A percentile compares a stretch with the other conserved stretches of the same genome.
Evolutionary conservation across 2,329 filamentous ascomycete species (phyloP).

Genomic region (Cadophora sp.): DNA sequence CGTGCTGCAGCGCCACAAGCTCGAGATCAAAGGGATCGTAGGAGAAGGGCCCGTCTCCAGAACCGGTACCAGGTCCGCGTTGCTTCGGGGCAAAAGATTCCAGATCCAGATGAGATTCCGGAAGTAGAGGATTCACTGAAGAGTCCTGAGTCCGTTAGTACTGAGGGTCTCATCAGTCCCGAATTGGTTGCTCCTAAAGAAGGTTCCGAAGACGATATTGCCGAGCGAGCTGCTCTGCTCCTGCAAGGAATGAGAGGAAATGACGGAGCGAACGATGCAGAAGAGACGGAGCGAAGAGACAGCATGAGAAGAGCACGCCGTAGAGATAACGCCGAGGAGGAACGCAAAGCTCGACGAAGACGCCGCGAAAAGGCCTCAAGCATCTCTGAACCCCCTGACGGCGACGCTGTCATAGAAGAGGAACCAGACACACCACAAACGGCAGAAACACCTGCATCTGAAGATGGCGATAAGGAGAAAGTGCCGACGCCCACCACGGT

Average conservation of each 20-base stretch:
- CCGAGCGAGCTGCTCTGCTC: constrained; percentile 81
- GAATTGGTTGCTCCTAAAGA: constrained; percentile 37
- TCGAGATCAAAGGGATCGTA: constrained; percentile 85
- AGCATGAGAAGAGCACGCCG: constrained; percentile 63
- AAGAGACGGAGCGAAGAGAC: constrained; percentile 60
- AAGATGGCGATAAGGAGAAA: constrained; percentile 33
- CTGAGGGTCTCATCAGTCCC: constrained; percentile 43
- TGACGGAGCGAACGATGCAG: constrained; percentile 59
- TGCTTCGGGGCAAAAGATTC: constrained; percentile 88
- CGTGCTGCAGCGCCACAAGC: constrained; percentile 91
- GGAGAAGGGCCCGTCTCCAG: constrained; percentile 86
- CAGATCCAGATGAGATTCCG: constrained; percentile 70
- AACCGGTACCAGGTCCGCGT: constrained; percentile 89
- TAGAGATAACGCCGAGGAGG: constrained; percentile 77
- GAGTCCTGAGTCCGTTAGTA: constrained; percentile 54
- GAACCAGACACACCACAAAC: constrained; percentile 22
- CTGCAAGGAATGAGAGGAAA: constrained; percentile 81
- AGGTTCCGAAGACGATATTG: constrained; percentile 69
- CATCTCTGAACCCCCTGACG: constrained; percentile 31
- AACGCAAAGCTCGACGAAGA: constrained; percentile 71
- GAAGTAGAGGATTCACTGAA: constrained; percentile 60
- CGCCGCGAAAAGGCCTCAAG: constrained; percentile 66
- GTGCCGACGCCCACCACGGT: constrained; percentile 41
- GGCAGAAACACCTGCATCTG: constrained; percentile 24
- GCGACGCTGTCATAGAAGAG: constrained; percentile 17